Percentiles rank a stretch among this genome's conserved stretches.
Evolutionary conservation across 2,329 filamentous ascomycete genomes (phyloP).

Genomic region (Xylogone sp.): DNA sequence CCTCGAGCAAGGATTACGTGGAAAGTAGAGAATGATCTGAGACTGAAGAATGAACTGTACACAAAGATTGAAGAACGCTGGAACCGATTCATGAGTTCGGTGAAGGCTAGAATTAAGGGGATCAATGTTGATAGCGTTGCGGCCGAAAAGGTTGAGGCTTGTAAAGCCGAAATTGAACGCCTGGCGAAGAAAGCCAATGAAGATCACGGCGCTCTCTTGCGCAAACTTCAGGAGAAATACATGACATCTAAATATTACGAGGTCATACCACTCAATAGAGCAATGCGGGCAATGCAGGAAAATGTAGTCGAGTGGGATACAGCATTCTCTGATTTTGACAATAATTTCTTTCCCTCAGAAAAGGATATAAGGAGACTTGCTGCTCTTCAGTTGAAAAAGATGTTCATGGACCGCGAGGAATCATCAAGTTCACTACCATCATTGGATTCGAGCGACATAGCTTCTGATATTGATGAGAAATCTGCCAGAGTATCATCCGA

Average conservation of each 20-base stretch:
- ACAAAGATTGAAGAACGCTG: conserved; percentile 76
- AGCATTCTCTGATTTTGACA: conserved; percentile 85
- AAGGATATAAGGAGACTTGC: conserved; percentile 93
- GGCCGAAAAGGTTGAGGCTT: conserved; percentile 80
- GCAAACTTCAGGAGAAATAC: conserved; percentile 83
- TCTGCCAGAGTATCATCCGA: conserved; percentile 27
- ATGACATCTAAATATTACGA: conserved; percentile 95
- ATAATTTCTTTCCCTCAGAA: conserved; percentile 87
- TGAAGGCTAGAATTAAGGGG: conserved; percentile 76
- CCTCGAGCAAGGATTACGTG: conserved; percentile 88
- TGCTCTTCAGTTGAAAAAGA: conserved; percentile 86
- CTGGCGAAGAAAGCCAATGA: conserved; percentile 77
- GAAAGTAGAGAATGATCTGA: conserved; percentile 94
- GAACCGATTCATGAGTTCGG: conserved; percentile 81
- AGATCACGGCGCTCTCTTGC: conserved; percentile 70
- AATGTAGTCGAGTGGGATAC: conserved; percentile 93
- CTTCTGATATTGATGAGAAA: conserved; percentile 44
- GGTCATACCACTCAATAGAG: conserved; percentile 86
- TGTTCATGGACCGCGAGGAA: conserved; percentile 82
- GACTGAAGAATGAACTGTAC: conserved; percentile 89
- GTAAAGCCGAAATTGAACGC: conserved; percentile 75
- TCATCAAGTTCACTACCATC: conserved; percentile 71
- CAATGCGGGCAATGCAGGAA: conserved; percentile 86
- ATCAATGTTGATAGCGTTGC: conserved; percentile 91
- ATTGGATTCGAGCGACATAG: conserved; percentile 59